A percentile compares a stretch with the other conserved stretches of the same genome.
These are phyloP conservation scores for Pythium coloratum DNA, from an alignment of 352 stramenopile genomes.

Conservation along the genomic window DNA sequence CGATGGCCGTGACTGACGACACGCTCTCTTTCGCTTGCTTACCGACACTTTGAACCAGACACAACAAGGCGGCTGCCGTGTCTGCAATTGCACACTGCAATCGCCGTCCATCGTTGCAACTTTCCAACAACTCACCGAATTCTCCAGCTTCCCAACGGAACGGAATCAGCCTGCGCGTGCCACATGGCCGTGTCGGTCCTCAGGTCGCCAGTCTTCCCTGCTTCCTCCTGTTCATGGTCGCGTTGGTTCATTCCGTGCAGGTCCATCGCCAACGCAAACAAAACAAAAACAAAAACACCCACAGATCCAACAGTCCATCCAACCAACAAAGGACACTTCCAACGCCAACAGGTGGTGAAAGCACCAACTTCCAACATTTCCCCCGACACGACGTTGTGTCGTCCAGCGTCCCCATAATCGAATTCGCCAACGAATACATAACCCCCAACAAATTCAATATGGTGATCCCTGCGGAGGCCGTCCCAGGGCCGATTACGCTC, in stretches of 20 bases:
- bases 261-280: background rate
- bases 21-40: background rate
- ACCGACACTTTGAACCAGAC: too few relatives aligned
- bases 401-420: background rate
- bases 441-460: background rate
- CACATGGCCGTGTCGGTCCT: background rate
- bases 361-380: background rate
- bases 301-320: too few relatives aligned
- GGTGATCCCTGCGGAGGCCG: constrained; percentile 3
- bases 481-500: constrained; percentile 11
- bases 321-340: background rate
- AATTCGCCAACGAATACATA: constrained; percentile 4
- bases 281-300: too few relatives aligned
- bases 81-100: too few relatives aligned
- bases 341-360: background rate
- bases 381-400: too few relatives aligned
- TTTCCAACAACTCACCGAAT: background rate
- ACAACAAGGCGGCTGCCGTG: too few relatives aligned
- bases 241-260: background rate
- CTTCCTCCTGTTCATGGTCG: background rate
- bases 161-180: background rate
- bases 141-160: background rate
- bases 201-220: background rate
- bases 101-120: too few relatives aligned
- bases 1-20: constrained; percentile 1